Evolutionary conservation across 805 yeast genomes (phyloP).

Genomic region (Ogataea parapolymorpha): DNA sequence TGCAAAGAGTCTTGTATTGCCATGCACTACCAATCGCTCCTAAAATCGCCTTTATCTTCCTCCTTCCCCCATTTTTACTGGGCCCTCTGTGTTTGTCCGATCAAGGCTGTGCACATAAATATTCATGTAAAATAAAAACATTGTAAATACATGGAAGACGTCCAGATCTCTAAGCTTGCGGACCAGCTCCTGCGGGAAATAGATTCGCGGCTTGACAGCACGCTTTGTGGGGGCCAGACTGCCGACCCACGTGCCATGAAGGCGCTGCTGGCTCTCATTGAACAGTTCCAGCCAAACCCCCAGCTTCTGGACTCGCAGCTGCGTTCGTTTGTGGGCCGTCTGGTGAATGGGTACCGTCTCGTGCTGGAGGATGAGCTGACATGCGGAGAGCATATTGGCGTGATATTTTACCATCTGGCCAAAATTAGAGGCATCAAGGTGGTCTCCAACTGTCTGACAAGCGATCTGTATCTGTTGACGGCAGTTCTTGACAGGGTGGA

Average conservation of each 20-base stretch:
- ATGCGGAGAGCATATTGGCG: constrained; percentile 14
- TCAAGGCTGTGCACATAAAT: too few species aligned
- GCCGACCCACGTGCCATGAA: neutral
- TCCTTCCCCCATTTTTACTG: too few species aligned
- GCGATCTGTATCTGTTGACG: constrained; percentile 52
- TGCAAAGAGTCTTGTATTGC: too few species aligned
- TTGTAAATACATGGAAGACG: constrained; percentile 5
- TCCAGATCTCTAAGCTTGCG: constrained; percentile 5
- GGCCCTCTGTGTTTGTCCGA: too few species aligned
- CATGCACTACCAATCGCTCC: too few species aligned
- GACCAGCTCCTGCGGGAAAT: constrained; percentile 7
- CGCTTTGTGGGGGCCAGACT: neutral
- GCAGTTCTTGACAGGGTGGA: constrained; percentile 30
- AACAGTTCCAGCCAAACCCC: constrained; percentile 54
- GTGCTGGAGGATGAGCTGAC: constrained; percentile 4
- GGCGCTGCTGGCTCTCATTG: constrained; percentile 29
- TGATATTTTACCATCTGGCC: constrained; percentile 54
- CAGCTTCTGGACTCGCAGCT: constrained; percentile 45
- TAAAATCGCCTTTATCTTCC: too few species aligned
- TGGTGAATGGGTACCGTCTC: constrained; percentile 30
- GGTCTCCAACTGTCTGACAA: constrained; percentile 54
- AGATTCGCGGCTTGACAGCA: neutral
- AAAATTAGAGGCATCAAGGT: constrained; percentile 67
- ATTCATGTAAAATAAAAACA: neutral
- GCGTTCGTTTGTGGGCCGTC: constrained; percentile 29